Conservation (phyloP, 352 stramenopile genomes). For the Phytophthora citricola region DNA sequence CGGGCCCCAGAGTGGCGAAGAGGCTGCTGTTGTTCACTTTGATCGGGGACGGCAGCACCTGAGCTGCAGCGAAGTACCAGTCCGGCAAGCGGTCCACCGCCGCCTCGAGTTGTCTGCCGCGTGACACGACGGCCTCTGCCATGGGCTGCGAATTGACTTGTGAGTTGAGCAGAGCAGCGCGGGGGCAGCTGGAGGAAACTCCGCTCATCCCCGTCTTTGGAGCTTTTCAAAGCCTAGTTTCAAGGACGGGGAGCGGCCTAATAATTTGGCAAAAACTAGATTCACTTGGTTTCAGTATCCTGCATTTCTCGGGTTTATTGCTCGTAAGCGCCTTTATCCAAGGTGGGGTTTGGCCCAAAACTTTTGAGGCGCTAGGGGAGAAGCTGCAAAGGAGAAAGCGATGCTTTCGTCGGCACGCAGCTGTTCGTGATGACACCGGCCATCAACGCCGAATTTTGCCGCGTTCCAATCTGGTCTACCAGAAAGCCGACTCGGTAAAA, state of each 20-base stretch:
- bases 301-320: conserved; percentile 4
- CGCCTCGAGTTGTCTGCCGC: conserved; percentile 70
- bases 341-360: not conserved
- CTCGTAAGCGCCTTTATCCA: not conserved
- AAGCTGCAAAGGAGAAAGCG: conserved; percentile 3
- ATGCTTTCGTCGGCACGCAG: conserved; percentile 18
- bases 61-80: conserved; percentile 65
- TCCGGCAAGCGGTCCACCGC: conserved; percentile 69
- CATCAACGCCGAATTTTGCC: not conserved
- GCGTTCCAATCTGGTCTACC: too few relatives aligned
- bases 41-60: conserved; percentile 25
- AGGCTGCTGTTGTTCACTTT: conserved; percentile 20
- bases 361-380: conserved; percentile 9
- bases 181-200: conserved; percentile 28
- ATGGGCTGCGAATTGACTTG: conserved; percentile 36
- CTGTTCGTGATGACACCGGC: conserved; percentile 18
- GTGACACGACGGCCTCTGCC: conserved; percentile 44
- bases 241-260: conserved; percentile 2
- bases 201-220: conserved; percentile 32
- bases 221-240: conserved; percentile 20
- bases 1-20: conserved; percentile 31
- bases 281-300: conserved; percentile 18
- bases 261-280: conserved; percentile 11
- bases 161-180: conserved; percentile 32
- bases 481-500: conserved; percentile 14